Percentiles rank a stretch among this genome's conserved stretches.
phyloP scores from a whole-genome alignment of 176 grass and related monocot genomes.

The Triticum monococcum region DNA sequence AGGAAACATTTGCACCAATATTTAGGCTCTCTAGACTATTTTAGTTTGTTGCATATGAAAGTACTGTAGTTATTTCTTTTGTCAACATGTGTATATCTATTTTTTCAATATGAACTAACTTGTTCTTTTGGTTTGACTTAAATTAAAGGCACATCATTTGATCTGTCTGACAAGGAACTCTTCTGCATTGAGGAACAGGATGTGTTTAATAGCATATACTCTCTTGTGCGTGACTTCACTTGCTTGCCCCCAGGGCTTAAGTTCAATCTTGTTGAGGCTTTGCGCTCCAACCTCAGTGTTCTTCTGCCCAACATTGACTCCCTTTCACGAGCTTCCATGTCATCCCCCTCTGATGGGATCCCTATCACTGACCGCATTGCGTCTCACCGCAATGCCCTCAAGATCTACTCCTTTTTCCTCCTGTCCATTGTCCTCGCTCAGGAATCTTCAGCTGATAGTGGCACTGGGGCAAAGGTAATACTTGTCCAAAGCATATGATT shows the following conservation, averaged over 20 bases:
- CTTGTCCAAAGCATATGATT: neutral
- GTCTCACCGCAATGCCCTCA: slow-evolving; percentile 82
- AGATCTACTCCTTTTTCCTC: slow-evolving; percentile 93
- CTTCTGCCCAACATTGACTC: slow-evolving; percentile 89
- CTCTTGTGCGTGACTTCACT: slow-evolving; percentile 69
- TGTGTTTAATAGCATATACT: slow-evolving; percentile 80
- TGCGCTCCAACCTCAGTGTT: slow-evolving; percentile 91
- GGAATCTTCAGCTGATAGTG: slow-evolving; percentile 45
- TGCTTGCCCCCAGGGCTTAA: slow-evolving; percentile 66
- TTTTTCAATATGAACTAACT: neutral
- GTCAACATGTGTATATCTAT: neutral
- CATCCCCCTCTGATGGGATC: slow-evolving; percentile 48
- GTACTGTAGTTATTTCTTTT: neutral
- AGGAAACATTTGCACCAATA: neutral
- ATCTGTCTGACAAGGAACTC: slow-evolving; percentile 86
- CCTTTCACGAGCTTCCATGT: slow-evolving; percentile 60
- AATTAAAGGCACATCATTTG: slow-evolving; percentile 73
- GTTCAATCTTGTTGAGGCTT: slow-evolving; percentile 88
- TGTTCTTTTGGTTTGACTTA: slow-evolving; percentile 8
- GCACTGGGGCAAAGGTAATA: slow-evolving; percentile 56
- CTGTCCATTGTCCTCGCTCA: slow-evolving; percentile 54
- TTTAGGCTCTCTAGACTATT: neutral
- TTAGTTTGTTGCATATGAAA: neutral
- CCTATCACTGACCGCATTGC: slow-evolving; percentile 54
- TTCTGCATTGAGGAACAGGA: slow-evolving; percentile 98